These are phyloP conservation scores for Neospermospora avenae DNA, from an alignment of 2,329 filamentous ascomycete species.

Conservation along the genomic window DNA sequence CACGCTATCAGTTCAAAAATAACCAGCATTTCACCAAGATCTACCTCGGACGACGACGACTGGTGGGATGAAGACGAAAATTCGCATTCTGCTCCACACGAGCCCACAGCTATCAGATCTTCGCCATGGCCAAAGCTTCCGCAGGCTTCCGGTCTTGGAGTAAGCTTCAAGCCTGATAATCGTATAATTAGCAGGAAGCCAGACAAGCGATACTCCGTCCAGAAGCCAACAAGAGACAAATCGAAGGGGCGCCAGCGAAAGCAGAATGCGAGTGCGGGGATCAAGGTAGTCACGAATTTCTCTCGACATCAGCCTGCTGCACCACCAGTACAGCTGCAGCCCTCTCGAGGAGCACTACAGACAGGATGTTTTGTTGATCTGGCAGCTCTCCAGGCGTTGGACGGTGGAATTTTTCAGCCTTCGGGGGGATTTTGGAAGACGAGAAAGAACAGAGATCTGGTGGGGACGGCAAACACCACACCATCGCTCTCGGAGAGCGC, in stretches of 20 bases:
- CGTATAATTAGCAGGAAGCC: constrained; percentile 20
- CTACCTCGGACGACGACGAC: constrained; percentile 25
- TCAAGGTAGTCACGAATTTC: constrained; percentile 69
- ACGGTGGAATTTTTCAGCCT: constrained; percentile 34
- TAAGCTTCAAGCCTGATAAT: constrained; percentile 12
- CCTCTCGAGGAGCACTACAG: constrained; percentile 20
- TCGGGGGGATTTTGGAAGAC: constrained; percentile 33
- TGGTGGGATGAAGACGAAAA: constrained; percentile 33
- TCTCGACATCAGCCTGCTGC: constrained; percentile 44
- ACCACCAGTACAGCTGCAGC: constrained; percentile 40
- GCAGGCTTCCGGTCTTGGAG: constrained; percentile 15
- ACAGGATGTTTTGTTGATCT: constrained; percentile 45
- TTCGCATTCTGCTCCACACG: neutral
- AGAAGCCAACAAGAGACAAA: constrained; percentile 42
- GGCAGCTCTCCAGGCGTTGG: constrained; percentile 57
- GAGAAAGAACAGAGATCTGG: constrained; percentile 24
- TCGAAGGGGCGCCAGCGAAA: constrained; percentile 60
- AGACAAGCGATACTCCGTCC: constrained; percentile 32
- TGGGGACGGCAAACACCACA: constrained; percentile 10
- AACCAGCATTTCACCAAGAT: constrained; percentile 28
- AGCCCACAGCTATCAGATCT: constrained; percentile 7
- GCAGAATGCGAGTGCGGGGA: constrained; percentile 59
- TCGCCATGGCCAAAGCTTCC: constrained; percentile 26
- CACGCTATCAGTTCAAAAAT: constrained; percentile 13
- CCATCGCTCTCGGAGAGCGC: constrained; percentile 5